Evolutionary conservation across 345 rosid genomes (phyloP).

Genomic region (Raphanus raphanistrum): DNA sequence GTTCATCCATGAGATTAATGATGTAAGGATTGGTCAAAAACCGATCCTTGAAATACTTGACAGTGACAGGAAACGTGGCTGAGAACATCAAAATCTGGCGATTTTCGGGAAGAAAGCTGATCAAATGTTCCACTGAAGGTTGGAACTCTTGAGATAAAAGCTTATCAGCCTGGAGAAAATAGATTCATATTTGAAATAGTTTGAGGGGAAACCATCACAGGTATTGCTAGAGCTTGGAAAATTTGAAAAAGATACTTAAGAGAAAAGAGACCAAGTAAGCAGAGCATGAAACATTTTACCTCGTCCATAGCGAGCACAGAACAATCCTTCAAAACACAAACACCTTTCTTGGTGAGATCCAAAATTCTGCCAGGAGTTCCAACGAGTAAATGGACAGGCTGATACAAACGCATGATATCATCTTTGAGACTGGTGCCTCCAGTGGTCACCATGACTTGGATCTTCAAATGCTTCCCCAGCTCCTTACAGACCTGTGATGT

Average conservation of each 20-base stretch:
- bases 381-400: background rate
- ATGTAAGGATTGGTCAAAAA: constrained; percentile 71
- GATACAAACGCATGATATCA: constrained; percentile 3
- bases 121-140: constrained; percentile 83
- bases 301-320: constrained; percentile 77
- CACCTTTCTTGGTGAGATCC: background rate
- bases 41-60: constrained; percentile 85
- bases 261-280: background rate
- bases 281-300: constrained; percentile 39
- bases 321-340: background rate
- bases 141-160: constrained; percentile 92
- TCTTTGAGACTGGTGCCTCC: background rate
- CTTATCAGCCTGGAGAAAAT: constrained; percentile 70
- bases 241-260: background rate
- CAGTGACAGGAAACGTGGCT: constrained; percentile 90
- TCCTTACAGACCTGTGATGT: constrained; percentile 94
- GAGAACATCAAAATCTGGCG: constrained; percentile 92
- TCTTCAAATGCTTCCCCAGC: constrained; percentile 45
- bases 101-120: constrained; percentile 65
- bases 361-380: background rate
- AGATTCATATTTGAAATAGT: constrained; percentile 34
- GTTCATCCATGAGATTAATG: constrained; percentile 94
- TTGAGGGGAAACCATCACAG: background rate
- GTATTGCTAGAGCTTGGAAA: background rate
- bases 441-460: background rate